Evolutionary conservation across 2,329 filamentous ascomycete species (phyloP).

Genomic region (Penicillium capsulatum): DNA sequence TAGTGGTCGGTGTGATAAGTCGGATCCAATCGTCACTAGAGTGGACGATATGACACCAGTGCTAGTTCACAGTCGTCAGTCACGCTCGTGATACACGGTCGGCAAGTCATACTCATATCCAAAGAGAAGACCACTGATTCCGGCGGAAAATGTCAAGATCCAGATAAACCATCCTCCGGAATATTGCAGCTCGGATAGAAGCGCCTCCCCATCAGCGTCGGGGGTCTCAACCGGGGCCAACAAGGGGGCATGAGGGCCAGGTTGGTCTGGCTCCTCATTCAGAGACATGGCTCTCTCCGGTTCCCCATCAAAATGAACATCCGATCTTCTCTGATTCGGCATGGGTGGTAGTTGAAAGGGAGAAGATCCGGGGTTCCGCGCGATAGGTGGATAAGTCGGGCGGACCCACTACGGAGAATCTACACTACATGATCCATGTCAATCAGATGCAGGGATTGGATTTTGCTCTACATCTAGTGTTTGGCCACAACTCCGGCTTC

Average conservation of each 20-base stretch:
- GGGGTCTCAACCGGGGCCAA: conserved; percentile 20
- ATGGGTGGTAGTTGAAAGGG: not conserved
- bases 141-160: conserved; percentile 54
- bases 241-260: conserved; percentile 30
- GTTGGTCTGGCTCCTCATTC: conserved; percentile 21
- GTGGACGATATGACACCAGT: conserved; percentile 61
- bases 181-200: conserved; percentile 13
- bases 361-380: conserved; percentile 11
- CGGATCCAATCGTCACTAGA: conserved; percentile 52
- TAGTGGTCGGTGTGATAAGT: conserved; percentile 49
- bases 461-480: no score
- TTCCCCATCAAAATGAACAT: not conserved
- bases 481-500: conserved; percentile 68
- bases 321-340: not conserved
- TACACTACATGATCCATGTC: no score
- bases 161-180: conserved; percentile 49
- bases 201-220: conserved; percentile 10
- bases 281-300: conserved; percentile 20
- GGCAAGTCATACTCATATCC: conserved; percentile 52
- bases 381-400: conserved; percentile 15
- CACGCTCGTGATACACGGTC: not conserved
- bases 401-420: conserved; percentile 14
- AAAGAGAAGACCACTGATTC: conserved; percentile 57
- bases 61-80: conserved; percentile 30
- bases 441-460: not conserved